phyloP scores from a whole-genome alignment of 192 early-diverging fungal genomes.

The Linderina pennispora region DNA sequence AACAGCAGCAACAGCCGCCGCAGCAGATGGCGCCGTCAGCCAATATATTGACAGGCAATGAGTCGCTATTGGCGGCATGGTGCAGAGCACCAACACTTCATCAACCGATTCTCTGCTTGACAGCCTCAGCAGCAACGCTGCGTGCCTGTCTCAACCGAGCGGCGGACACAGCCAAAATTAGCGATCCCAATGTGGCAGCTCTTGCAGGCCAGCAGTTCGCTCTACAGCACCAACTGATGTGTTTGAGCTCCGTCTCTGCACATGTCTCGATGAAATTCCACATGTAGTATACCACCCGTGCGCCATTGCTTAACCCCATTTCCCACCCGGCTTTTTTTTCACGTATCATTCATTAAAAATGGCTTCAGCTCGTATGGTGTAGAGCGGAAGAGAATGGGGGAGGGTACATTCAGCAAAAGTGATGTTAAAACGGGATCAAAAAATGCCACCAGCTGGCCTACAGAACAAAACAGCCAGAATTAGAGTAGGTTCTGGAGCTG shows the following conservation, averaged over 20 bases:
- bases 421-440: not conserved
- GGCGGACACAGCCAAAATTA: not conserved
- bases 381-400: too few relatives aligned
- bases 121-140: not conserved
- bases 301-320: too few relatives aligned
- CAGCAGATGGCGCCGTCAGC: too few relatives aligned
- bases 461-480: not conserved
- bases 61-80: conserved; percentile 12
- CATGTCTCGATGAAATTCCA: too few relatives aligned
- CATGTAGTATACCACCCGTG: too few relatives aligned
- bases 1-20: too few relatives aligned
- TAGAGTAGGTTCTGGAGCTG: conserved; percentile 34
- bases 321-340: too few relatives aligned
- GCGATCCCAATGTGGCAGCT: conserved; percentile 14
- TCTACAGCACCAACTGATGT: not conserved
- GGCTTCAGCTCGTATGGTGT: too few relatives aligned
- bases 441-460: not conserved
- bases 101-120: not conserved
- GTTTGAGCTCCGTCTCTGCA: too few relatives aligned
- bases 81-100: not conserved
- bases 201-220: conserved; percentile 3
- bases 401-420: conserved; percentile 4
- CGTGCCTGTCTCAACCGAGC: not conserved
- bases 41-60: too few relatives aligned
- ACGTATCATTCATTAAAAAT: too few relatives aligned